Base-by-base conservation (phyloP, 176 grass and related monocot genomes). In the Eremochloa ophiuroides region DNA sequence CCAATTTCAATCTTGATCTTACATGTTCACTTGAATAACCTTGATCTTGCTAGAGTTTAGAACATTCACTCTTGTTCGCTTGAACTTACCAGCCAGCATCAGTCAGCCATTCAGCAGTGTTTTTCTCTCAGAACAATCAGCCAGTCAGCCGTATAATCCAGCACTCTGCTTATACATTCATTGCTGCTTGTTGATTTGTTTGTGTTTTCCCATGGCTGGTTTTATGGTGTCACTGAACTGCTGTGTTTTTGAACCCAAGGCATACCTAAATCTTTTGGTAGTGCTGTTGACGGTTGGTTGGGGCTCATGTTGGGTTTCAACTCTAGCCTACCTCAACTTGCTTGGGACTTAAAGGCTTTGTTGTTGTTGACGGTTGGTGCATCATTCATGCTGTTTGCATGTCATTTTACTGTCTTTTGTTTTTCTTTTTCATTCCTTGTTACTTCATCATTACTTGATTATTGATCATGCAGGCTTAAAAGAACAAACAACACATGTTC, bases 391-490 rank as follows among this genome's bases (percentile, higher is more conserved):
- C 10, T 69, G 17, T 74, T 75, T 66, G 5, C 17, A 66, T 41
- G 3, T 42, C 1, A 33, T 40, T 22, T 29, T 9, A 33, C 4
- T 8, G 2, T 17, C 8, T 1, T 80, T 73, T 27, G 66, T 81
- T 70, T 75, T 28, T 0, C 1, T 13, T 77, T 46, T 22, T 31
- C 70, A 68, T 2, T 59, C 27, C 2, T 31, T 68, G 35, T 74
- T 60, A 10, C 14, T 75, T 65, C 69, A 68, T 65, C 69, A 68
- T 66, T 34, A 59, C n/a, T 75, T 71, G 20, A 89, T 53, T 51
- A 25, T 64, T 76, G 20, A 79, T 81, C 61, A 69, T 84, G 56
- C 68, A 35, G 67, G 22, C 75, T 40, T 78, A 77, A 33, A 91
- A 75, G 71, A 85, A 40, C 39, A 77, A 17, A 30, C 51, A 14